Conservation (phyloP, 257 asterid genomes). For the Nicotiana benthamiana region DNA sequence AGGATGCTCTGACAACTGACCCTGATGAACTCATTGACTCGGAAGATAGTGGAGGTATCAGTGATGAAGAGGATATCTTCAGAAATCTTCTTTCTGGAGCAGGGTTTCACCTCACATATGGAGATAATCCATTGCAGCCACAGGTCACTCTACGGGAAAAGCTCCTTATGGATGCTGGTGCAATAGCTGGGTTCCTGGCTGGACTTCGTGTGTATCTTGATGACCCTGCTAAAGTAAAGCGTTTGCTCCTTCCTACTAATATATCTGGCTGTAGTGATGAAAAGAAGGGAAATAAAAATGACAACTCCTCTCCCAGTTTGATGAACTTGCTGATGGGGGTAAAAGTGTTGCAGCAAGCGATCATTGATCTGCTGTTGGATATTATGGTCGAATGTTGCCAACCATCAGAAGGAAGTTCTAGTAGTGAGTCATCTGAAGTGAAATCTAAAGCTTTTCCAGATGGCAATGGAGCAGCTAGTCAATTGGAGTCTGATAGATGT, state of each 20-base stretch:
- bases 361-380: slow-evolving; percentile 83
- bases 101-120: slow-evolving; percentile 92
- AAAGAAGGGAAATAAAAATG: slow-evolving; percentile 52
- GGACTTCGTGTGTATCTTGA: slow-evolving; percentile 98
- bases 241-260: slow-evolving; percentile 93
- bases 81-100: slow-evolving; percentile 92
- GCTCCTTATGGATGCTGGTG: slow-evolving; percentile 96
- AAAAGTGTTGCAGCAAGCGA: slow-evolving; percentile 96
- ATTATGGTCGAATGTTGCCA: slow-evolving; percentile 99
- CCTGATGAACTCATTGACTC: slow-evolving; percentile 95
- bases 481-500: slow-evolving; percentile 61
- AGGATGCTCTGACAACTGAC: slow-evolving; percentile 90
- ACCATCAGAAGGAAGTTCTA: slow-evolving; percentile 65
- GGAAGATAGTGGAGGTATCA: slow-evolving; percentile 87
- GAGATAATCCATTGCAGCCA: slow-evolving; percentile 84
- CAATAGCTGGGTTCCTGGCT: slow-evolving; percentile 93
- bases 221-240: slow-evolving; percentile 93
- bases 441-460: slow-evolving; percentile 60
- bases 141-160: slow-evolving; percentile 93
- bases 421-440: slow-evolving; percentile 48
- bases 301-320: slow-evolving; percentile 85
- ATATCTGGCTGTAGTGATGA: slow-evolving; percentile 63
- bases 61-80: slow-evolving; percentile 97
- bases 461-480: slow-evolving; percentile 46
- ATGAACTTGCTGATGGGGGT: slow-evolving; percentile 99